Percentiles rank a stretch among this genome's conserved stretches.
Conservation (phyloP, 768 basidiomycete species). For the Suillus alpinus region DNA sequence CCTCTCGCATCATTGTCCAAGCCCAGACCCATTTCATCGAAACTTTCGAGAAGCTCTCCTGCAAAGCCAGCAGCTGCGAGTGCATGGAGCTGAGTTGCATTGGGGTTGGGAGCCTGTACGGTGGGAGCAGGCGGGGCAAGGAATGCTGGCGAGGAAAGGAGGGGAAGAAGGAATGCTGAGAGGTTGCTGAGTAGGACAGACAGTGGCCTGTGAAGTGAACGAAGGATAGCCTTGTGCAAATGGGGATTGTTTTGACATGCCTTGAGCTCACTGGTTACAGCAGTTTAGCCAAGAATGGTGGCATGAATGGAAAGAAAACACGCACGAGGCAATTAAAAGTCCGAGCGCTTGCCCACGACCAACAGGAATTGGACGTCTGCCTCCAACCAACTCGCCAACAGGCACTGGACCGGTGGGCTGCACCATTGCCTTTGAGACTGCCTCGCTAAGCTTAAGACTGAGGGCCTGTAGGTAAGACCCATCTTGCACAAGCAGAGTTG, state of each 20-base stretch:
- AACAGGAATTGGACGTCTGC: conserved; percentile 69
- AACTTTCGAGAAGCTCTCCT: conserved; percentile 68
- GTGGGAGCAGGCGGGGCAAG: conserved; percentile 49
- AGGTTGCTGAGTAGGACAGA: conserved; percentile 72
- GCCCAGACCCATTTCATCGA: conserved; percentile 65
- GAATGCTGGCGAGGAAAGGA: conserved; percentile 65
- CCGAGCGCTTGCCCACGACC: conserved; percentile 72
- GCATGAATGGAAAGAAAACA: conserved; percentile 16
- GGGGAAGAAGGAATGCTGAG: conserved; percentile 62
- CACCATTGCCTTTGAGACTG: conserved; percentile 70
- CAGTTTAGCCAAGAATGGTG: conserved; percentile 11
- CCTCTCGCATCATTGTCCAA: conserved; percentile 57
- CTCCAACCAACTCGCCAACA: conserved; percentile 53
- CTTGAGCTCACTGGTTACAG: conserved; percentile 57
- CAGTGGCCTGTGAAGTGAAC: conserved; percentile 72
- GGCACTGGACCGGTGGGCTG: conserved; percentile 57
- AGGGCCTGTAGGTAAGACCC: conserved; percentile 79
- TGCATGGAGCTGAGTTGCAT: conserved; percentile 70
- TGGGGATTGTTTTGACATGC: conserved; percentile 62
- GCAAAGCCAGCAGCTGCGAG: conserved; percentile 66
- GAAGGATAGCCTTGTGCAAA: conserved; percentile 65
- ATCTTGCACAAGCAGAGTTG: conserved; percentile 61
- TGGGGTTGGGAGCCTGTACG: conserved; percentile 49
- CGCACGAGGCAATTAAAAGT: conserved; percentile 68
- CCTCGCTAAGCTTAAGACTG: conserved; percentile 75